Evolutionary conservation across 2,329 filamentous ascomycete genomes (phyloP), one percentile per base, ranked within the genome.

Genomic region (Fusarium armeniacum): DNA sequence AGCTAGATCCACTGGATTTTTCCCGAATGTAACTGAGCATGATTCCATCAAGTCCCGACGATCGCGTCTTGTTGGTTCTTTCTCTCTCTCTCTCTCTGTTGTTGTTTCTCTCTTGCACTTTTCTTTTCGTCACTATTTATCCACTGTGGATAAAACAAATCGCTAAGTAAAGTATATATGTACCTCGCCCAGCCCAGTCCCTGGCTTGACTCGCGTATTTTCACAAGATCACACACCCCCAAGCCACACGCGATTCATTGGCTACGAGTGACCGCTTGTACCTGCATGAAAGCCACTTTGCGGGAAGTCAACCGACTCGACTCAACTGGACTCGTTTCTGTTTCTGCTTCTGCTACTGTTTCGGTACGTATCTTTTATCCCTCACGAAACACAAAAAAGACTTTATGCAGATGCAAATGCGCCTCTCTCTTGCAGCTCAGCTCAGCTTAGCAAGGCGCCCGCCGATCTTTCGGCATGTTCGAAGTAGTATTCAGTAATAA

Each of bases 281-380:
- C 67, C 67, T 69, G 67, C 67, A 69, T 69, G 41, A 69, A 62
- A 69, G 66, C 66, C 66, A 65, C 56, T 69, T 61, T 67, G 66
- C 67, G 66, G 67, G 57, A 69, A 67, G 62, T 52, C 30, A 69
- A 70, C 67, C 66, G 67, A 69, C 66, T 70, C 50, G 65, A 51
- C 28, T 50, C 60, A n/a, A 26, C 18, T 51, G 49, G 18, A 40
- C 24, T 52, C 49, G 49, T 52, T 52, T 52, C 49, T 46, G 44
- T 46, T 46, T 32, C 49, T 52, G n/a, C 35, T 36, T 36, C 36
- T 40, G 36, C 12, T 40, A 22, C 36, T 22, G 36, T 40, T 22
- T 40, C n/a, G 36, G 36, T 40, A 40, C 36, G 57, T 55, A 46
- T 30, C 28, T 52, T 24, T 26, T 33, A 40, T 20, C 15, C n/a